Base-by-base conservation (phyloP, 1,284 basidiomycete genomes). In the Peniophora sp. region DNA sequence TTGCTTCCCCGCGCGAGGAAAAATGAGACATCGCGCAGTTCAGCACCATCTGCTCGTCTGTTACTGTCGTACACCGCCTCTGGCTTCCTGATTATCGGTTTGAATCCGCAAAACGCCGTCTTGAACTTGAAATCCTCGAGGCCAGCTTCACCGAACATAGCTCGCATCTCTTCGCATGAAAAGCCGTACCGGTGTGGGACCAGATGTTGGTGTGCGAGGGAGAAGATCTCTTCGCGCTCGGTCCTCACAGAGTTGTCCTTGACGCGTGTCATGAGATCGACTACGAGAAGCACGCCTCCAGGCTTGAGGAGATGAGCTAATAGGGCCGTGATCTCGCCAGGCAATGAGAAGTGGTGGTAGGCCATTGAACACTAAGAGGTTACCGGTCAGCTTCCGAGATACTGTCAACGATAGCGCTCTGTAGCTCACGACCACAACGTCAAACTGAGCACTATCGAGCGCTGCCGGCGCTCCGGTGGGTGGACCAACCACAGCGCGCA, bases 341-440 rank as follows among this genome's bases (percentile, higher is more conserved):
- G 71, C 27, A 73, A 72, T 1, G 66, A 55, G 56, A 89, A 73
- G 60, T 89, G 87, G 58, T 89, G 85, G 58, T 84, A 89, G 1
- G 85, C 71, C 51, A 75, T 71, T 5, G 75, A 69, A 59, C 85
- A 89, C 85, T 89, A 51, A 1, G 38, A 23, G 2, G 17, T 17
- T 3, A 19, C 16, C 11, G 17, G n/a, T 34, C 20, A 17, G n/a
- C 12, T 32, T 32, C 27, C 27, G 24, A 25, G 25, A 48, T 20
- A 23, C 14, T 12, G 27, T 49, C 45, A 59, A 19, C 44, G 24
- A 11, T 16, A 32, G 27, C 6, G 2, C 27, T 19, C 38, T 36
- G 25, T 16, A 14, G 64, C 73, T 56, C 55, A 81, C 79, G 16
- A 83, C 71, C 50, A 85, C 69, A 27, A 85, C 73, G 61, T 88